Evolutionary conservation across 2,329 filamentous ascomycete genomes (phyloP).

Genomic region (Xylaria sp.): DNA sequence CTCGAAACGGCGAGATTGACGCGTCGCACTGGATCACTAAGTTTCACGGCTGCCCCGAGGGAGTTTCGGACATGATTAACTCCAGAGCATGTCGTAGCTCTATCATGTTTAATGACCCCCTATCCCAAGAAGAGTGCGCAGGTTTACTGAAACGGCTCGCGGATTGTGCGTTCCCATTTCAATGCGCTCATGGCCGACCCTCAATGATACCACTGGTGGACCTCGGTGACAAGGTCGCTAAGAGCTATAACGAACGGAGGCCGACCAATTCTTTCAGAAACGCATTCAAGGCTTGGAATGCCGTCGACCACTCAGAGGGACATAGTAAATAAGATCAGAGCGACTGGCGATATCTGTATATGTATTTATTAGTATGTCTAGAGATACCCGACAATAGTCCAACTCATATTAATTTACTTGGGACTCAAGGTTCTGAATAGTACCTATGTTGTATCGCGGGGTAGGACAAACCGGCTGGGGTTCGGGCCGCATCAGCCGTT

Average conservation of each 20-base stretch:
- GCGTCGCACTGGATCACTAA: slow-evolving; percentile 59
- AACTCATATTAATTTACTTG: neutral
- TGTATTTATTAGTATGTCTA: neutral
- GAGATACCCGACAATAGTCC: neutral
- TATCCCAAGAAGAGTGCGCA: slow-evolving; percentile 63
- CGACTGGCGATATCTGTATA: neutral
- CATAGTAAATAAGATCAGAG: neutral
- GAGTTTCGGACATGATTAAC: slow-evolving; percentile 77
- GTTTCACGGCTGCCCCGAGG: slow-evolving; percentile 73
- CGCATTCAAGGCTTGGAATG: slow-evolving; percentile 37
- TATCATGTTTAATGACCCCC: slow-evolving; percentile 82
- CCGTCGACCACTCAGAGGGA: neutral
- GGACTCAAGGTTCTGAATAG: too few relatives aligned
- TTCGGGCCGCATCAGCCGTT: too few relatives aligned
- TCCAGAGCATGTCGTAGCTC: slow-evolving; percentile 79
- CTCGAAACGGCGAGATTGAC: slow-evolving; percentile 4
- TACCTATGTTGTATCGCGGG: too few relatives aligned
- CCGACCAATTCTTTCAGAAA: slow-evolving; percentile 28
- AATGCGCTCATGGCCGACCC: slow-evolving; percentile 80
- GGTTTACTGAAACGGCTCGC: slow-evolving; percentile 63
- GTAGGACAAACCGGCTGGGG: too few relatives aligned
- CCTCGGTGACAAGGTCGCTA: slow-evolving; percentile 43
- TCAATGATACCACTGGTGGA: slow-evolving; percentile 68
- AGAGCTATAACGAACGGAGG: neutral
- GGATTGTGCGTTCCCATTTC: slow-evolving; percentile 74